These are phyloP conservation scores for Monosporozyma aquatica DNA, from an alignment of 805 yeast genomes.

Conservation along the genomic window DNA sequence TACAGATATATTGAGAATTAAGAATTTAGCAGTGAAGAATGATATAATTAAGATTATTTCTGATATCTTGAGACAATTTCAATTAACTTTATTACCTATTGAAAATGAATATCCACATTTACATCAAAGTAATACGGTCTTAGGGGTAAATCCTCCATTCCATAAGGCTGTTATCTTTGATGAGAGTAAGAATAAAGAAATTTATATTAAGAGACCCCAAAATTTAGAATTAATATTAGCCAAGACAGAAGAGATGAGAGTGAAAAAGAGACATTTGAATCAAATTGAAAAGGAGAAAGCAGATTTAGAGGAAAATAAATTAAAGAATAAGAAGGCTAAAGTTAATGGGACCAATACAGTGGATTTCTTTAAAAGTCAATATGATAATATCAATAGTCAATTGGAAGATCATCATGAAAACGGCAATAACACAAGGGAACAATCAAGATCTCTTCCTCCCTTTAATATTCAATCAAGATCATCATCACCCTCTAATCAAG, in stretches of 20 bases:
- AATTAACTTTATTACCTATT: conserved; percentile 32
- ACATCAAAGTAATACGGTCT: conserved; percentile 7
- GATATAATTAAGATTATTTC: conserved; percentile 32
- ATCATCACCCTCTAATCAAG: background rate
- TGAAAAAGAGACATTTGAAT: conserved; percentile 28
- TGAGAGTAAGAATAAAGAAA: conserved; percentile 16
- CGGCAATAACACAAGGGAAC: background rate
- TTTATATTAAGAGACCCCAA: conserved; percentile 20
- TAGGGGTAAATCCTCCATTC: conserved; percentile 24
- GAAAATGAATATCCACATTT: conserved; percentile 22
- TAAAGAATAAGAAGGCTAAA: conserved; percentile 15
- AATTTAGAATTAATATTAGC: conserved; percentile 18
- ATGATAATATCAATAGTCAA: conserved; percentile 19
- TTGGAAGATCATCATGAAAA: background rate
- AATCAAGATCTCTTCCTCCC: background rate
- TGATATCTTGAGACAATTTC: conserved; percentile 32
- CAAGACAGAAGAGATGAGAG: conserved; percentile 25
- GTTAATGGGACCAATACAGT: conserved; percentile 7
- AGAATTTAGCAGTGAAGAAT: conserved; percentile 20
- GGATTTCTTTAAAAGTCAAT: conserved; percentile 39
- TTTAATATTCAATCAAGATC: background rate
- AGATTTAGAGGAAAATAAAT: conserved; percentile 14
- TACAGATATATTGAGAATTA: conserved; percentile 18
- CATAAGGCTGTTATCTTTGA: conserved; percentile 22
- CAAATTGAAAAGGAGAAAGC: conserved; percentile 13